Conservation (phyloP, 345 rosid genomes). For the Stellera chamaejasme region DNA sequence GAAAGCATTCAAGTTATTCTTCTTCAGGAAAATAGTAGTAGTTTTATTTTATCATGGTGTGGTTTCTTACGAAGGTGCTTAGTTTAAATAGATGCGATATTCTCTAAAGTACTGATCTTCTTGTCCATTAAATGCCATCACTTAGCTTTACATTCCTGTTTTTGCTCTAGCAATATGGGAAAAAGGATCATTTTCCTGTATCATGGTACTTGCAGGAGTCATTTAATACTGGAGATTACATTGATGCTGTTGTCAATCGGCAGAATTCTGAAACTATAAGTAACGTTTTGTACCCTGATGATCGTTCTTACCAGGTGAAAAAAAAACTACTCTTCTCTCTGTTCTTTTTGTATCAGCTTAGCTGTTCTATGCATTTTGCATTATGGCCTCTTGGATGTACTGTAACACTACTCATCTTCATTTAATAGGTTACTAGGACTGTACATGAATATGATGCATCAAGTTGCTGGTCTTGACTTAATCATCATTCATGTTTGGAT, state of each 20-base stretch:
- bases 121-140: not conserved
- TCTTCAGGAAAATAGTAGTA: too few species aligned
- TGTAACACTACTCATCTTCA: not conserved
- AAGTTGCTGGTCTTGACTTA: not conserved
- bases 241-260: conserved; percentile 36
- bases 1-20: too few species aligned
- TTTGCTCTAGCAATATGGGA: not conserved
- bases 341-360: conserved; percentile 6
- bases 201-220: conserved; percentile 24
- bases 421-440: conserved; percentile 1
- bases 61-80: not conserved
- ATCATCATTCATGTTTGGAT: not conserved
- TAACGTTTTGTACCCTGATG: conserved; percentile 38
- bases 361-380: not conserved
- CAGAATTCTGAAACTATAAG: conserved; percentile 41
- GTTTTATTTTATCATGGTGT: not conserved
- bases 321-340: conserved; percentile 6
- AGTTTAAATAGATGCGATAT: too few species aligned
- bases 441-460: not conserved
- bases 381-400: not conserved
- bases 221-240: conserved; percentile 39
- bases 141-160: not conserved
- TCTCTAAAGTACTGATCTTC: not conserved
- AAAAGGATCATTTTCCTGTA: not conserved
- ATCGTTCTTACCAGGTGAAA: conserved; percentile 32